Base-by-base conservation (phyloP, 164 flowering plant species). In the Paratinospora sagittata region DNA sequence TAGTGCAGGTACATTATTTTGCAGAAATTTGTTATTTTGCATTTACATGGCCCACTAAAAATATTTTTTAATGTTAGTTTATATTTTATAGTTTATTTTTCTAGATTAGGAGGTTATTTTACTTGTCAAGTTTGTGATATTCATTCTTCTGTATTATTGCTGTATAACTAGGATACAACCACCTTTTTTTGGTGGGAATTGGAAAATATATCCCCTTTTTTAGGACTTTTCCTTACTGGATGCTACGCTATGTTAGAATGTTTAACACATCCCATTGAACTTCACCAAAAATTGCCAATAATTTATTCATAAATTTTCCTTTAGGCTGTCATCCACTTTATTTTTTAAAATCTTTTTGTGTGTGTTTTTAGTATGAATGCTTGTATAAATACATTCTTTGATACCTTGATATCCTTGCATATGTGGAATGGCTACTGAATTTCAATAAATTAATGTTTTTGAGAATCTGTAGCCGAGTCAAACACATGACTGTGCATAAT, bases 1-100 rank as follows among this genome's bases (percentile, higher is more conserved):
- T n/a, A 63, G 82, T 94, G 14, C 98, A 90, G 96, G 98, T 92
- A 81, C 41, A 27, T 26, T 7, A 14, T 37, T 21, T 21, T 27
- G 16, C 66, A 4, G 27, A 26, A 27, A 21, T 63, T 37, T 27
- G 17, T 70, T 63, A 7, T 43, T 63, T 47, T 3, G 8, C 36
- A 34, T n/a, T n/a, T n/a, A n/a, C n/a, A n/a, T n/a, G n/a, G n/a
- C n/a, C n/a, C n/a, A n/a, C n/a, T n/a, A n/a, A n/a, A n/a, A n/a
- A 19, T 52, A 52, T 16, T 52, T 52, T 52, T n/a, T 21, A n/a
- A 52, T 52, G 6, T 21, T 14, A 16, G 19, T 52, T 52, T 52
- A n/a, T n/a, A n/a, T n/a, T n/a, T n/a, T n/a, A n/a, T 52, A 13
- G n/a, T 2, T 52, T 16, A 6, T 52, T 52, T 19, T 3, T 52